Base-by-base conservation (phyloP, 129 eudicot genomes). In the Tanacetum coccineum region DNA sequence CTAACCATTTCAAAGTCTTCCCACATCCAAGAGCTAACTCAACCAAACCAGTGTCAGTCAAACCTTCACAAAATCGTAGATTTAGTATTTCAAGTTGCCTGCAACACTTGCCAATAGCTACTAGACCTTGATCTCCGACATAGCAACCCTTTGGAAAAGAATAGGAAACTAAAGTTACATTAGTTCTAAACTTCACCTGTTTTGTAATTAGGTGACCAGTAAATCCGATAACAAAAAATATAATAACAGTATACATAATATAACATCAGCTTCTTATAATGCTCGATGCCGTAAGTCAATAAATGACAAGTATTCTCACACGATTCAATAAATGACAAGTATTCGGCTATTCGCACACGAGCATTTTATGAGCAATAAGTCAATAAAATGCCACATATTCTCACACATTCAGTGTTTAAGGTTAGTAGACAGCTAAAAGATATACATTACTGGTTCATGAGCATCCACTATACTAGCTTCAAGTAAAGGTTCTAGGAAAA, bases 41-140 rank as follows among this genome's bases (percentile, higher is more conserved):
- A 66, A 77, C 87, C 82, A 92, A 67, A 28, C 96, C 98, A 39
- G 64, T 72, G 75, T 92, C 95, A 0, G 91, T 88, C 73, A 92
- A 45, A 48, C 98, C 96, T 81, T 92, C 98, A 81, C 98, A 87
- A 70, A 83, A 92, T 9, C 95, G 81, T 82, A 92, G 59, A 72
- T 92, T 92, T 42, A 92, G 74, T 60, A 83, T 82, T 76, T 92
- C 95, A 66, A 92, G 91, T 63, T 73, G 83, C 76, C 73, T 85
- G 70, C 96, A 92, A 39, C 76, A 77, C 79, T 85, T 81, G 62
- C 88, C 96, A 62, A 92, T 82, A 62, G 98, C 95, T 56, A 81
- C 81, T 71, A 91, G 76, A 78, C 98, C 98, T 69, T 80, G 76
- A 82, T 88, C 98, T 64, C 96, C 96, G 28, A 85, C 85, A 81